phyloP scores from a whole-genome alignment of 495 filamentous ascomycete genomes.

The Cladorrhinum samala region DNA sequence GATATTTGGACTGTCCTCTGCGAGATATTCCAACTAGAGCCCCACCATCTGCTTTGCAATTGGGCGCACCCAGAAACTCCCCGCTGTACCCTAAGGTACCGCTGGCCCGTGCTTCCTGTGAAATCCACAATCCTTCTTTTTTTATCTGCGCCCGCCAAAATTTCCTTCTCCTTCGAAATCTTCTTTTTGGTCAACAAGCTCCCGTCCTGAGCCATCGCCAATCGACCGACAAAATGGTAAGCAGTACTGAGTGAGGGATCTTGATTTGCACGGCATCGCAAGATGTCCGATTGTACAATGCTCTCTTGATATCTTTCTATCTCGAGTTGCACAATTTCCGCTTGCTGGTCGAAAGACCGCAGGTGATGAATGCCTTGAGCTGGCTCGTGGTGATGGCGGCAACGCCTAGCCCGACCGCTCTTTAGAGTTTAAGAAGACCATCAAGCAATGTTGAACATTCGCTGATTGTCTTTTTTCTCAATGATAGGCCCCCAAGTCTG shows the following conservation, averaged over 20 bases:
- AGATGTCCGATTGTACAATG: constrained; percentile 22
- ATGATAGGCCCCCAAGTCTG: constrained; percentile 98
- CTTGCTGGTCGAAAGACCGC: constrained; percentile 44
- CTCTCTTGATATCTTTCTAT: constrained; percentile 14
- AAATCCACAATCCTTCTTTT: constrained; percentile 30
- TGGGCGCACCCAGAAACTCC: constrained; percentile 15
- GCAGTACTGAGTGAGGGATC: constrained; percentile 26
- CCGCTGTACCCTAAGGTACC: constrained; percentile 27
- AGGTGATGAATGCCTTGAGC: constrained; percentile 84
- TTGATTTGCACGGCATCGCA: constrained; percentile 16
- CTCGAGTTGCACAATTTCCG: constrained; percentile 46
- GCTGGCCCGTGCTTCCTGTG: constrained; percentile 10
- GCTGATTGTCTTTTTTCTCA: constrained; percentile 98
- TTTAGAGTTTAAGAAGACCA: constrained; percentile 90
- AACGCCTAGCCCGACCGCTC: constrained; percentile 60
- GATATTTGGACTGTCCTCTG: neutral
- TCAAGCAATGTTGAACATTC: constrained; percentile 66
- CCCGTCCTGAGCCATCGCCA: constrained; percentile 27
- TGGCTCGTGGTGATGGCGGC: constrained; percentile 46
- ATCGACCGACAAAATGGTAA: constrained; percentile 41
- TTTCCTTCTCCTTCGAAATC: constrained; percentile 11
- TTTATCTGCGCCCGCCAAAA: constrained; percentile 12
- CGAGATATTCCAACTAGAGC: neutral
- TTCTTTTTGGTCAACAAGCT: constrained; percentile 20
- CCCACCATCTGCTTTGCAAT: too few relatives aligned